phyloP scores from a whole-genome alignment of 768 basidiomycete genomes.

The Naganishia antarctica region DNA sequence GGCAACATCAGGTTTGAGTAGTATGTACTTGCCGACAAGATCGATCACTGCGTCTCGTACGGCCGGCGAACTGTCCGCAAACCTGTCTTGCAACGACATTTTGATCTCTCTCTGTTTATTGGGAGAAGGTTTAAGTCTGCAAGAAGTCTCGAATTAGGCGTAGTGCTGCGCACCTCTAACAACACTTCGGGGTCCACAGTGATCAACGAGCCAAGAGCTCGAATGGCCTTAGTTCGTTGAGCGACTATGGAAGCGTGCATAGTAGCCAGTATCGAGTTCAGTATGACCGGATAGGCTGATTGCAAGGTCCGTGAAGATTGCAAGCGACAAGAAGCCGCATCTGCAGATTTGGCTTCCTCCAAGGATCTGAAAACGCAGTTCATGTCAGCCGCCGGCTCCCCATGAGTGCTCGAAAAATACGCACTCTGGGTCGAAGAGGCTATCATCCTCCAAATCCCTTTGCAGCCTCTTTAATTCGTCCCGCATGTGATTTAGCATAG shows the following conservation, averaged over 20 bases:
- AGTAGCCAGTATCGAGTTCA: slow-evolving; percentile 70
- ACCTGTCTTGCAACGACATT: slow-evolving; percentile 77
- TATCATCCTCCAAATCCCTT: slow-evolving; percentile 17
- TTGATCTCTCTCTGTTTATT: slow-evolving; percentile 55
- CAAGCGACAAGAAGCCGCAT: slow-evolving; percentile 3
- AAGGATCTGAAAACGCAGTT: not conserved
- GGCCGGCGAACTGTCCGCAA: slow-evolving; percentile 84
- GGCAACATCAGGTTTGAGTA: slow-evolving; percentile 80
- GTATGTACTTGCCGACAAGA: slow-evolving; percentile 93
- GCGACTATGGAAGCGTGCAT: slow-evolving; percentile 82
- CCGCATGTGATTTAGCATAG: not conserved
- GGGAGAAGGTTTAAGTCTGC: slow-evolving; percentile 55
- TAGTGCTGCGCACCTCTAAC: slow-evolving; percentile 57
- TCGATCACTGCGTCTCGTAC: slow-evolving; percentile 97
- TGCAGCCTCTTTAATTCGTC: not conserved
- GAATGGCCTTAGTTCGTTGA: slow-evolving; percentile 88
- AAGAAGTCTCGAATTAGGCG: not conserved
- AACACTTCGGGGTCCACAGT: slow-evolving; percentile 82
- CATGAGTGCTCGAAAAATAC: not conserved
- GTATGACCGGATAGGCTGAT: slow-evolving; percentile 75
- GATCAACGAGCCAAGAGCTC: slow-evolving; percentile 81
- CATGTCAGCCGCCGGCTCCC: not conserved
- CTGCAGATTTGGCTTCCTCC: slow-evolving; percentile 15
- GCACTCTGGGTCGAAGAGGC: slow-evolving; percentile 22
- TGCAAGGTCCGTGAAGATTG: slow-evolving; percentile 53